Evolutionary conservation across 805 yeast genomes (phyloP), one percentile per base, ranked within the genome.

Genomic region (Sungouiozyma intestinalis): DNA sequence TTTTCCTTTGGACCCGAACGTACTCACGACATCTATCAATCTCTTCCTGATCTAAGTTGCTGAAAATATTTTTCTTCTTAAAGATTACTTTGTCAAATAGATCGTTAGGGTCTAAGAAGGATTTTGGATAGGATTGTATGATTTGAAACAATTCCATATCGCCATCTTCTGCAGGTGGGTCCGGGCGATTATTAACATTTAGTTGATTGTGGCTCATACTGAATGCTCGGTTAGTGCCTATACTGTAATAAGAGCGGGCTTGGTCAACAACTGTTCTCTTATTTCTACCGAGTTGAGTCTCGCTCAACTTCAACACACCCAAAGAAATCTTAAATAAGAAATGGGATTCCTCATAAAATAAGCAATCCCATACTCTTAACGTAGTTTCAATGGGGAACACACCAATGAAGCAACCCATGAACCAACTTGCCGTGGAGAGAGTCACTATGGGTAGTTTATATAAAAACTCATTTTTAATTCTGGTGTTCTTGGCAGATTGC

Each of bases 361-460:
- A 64, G 47, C 94, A 85, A 62, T 92, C 98, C 97, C 98, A 90
- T 0, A 92, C 80, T 43, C 97, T 67, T 36, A 92, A 66, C 7
- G 86, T 81, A 0, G 94, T 76, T 55, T 92, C 97, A 17, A 86
- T 77, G 0, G 98, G 98, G 19, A 92, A 63, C 1, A 81, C 77
- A 0, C 95, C 95, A 31, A 92, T 86, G 63, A 84, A 92, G n/a
- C 85, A 75, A 53, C 96, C 84, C 97, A 92, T 90, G 57, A 92
- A 92, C 98, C 98, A 92, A 42, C 95, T 79, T 0, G 96, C 90
- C 1, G 97, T 92, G 50, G 94, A 92, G 37, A 92, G 69, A 1
- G 96, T 84, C 3, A 92, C 74, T 2, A 97, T 95, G 1, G 98
- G 97, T 36, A 88, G 64, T 50, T 82, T 80, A 14, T 76, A 71